Base-by-base conservation (phyloP, 768 basidiomycete genomes). In the Amanita rubescens region DNA sequence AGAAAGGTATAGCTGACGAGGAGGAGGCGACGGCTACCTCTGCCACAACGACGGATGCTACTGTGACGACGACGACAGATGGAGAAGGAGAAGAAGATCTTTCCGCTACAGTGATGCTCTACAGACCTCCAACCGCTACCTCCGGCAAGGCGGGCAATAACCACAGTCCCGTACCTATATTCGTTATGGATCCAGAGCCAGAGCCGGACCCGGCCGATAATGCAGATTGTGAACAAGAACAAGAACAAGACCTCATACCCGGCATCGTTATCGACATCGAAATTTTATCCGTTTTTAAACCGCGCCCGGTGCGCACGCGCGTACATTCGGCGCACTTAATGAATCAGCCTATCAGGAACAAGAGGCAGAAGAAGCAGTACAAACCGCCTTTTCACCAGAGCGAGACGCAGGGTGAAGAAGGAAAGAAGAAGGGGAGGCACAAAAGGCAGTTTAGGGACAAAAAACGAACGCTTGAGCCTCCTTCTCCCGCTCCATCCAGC, bases 241-340 rank as follows among this genome's bases (percentile, higher is more conserved):
- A 48, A 22, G 59, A 57, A 42, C 45, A 49, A 19, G 62, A 56
- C 20, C n/a, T 60, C 20, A 44, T 55, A 32, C 11, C 60, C 12
- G 58, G 63, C 3, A 68, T 75, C 54, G 63, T 73, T 15, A 66
- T 83, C 49, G 80, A 81, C 62, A 75, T 90, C 53, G 84, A 85
- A 61, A 87, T 89, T 45, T 69, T 78, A 2, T 75, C 81, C 2
- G 87, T 90, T 9, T 87, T 80, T 70, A 88, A 89, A 59, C 87
- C 87, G 1, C 78, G 83, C 0, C 85, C 85, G 1, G 68, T 77
- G 58, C 81, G 78, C 50, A 69, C 67, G 7, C 72, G 71, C 14
- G 62, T 63, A 58, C 62, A 68, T 53, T 58, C 61, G 53, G 57
- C 58, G 41, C 60, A 60, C 51, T 55, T 61, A 41, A 19, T 49